phyloP scores from a whole-genome alignment of 176 grass and related monocot genomes.

The Phragmites australis region DNA sequence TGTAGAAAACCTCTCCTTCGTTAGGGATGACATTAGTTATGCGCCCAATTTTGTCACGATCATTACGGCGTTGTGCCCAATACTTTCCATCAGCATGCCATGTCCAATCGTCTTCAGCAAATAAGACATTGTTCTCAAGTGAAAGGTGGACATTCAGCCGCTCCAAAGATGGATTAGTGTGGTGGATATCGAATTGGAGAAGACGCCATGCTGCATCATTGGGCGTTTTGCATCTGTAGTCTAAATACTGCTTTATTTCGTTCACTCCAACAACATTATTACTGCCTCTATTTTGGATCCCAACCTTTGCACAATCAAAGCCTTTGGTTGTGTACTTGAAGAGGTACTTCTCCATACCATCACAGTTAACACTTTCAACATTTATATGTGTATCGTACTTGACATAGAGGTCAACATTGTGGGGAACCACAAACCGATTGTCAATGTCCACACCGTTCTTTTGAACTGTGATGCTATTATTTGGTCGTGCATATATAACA shows the following conservation, averaged over 20 bases:
- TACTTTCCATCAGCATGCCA: too few relatives aligned
- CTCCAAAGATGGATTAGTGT: too few relatives aligned
- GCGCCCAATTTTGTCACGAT: too few relatives aligned
- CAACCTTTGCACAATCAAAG: neutral
- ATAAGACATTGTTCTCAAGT: neutral
- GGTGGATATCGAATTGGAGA: too few relatives aligned
- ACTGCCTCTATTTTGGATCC: neutral
- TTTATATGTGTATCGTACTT: too few relatives aligned
- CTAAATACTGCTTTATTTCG: neutral
- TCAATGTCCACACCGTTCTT: neutral
- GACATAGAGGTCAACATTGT: neutral
- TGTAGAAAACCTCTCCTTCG: too few relatives aligned
- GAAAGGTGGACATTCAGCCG: neutral
- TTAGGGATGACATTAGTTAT: too few relatives aligned
- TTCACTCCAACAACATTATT: neutral
- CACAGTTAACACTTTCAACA: neutral
- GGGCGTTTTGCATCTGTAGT: neutral
- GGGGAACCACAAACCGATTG: neutral
- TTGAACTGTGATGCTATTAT: neutral
- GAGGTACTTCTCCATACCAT: neutral
- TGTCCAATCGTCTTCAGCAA: neutral
- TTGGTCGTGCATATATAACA: neutral
- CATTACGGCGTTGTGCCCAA: too few relatives aligned
- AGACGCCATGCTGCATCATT: neutral
- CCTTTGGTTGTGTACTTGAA: neutral